phyloP scores from a whole-genome alignment of 2,329 filamentous ascomycete genomes.

The Aspergillus jensenii region DNA sequence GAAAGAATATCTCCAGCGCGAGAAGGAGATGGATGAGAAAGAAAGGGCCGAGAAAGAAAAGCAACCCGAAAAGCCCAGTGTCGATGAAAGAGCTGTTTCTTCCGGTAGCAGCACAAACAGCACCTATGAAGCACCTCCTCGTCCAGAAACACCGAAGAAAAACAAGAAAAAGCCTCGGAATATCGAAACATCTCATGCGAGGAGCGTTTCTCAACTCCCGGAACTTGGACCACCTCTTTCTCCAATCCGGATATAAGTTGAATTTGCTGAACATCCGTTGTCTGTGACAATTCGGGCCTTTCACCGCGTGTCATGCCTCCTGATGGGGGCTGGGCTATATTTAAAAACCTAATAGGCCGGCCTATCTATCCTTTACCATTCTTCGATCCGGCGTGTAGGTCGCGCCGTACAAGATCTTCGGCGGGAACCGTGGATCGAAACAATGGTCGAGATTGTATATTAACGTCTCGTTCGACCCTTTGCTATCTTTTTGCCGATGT shows the following conservation, averaged over 20 bases:
- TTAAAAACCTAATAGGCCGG: too few species aligned
- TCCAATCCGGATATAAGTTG: constrained; percentile 46
- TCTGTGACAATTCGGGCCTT: background rate
- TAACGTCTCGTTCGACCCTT: constrained; percentile 3
- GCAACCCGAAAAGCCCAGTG: constrained; percentile 22
- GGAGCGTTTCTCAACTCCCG: constrained; percentile 45
- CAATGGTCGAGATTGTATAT: constrained; percentile 10
- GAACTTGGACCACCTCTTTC: constrained; percentile 50
- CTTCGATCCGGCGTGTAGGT: background rate
- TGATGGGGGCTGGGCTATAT: background rate
- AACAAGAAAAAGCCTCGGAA: constrained; percentile 34
- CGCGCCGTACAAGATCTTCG: constrained; percentile 14
- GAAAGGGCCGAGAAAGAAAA: constrained; percentile 28
- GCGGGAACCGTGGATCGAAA: constrained; percentile 20
- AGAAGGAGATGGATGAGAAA: constrained; percentile 40
- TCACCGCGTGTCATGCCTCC: background rate
- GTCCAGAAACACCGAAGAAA: constrained; percentile 30
- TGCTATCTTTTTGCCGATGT: background rate
- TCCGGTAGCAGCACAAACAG: constrained; percentile 62
- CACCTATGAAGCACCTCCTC: constrained; percentile 35
- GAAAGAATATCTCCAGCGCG: constrained; percentile 69
- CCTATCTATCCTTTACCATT: constrained; percentile 7
- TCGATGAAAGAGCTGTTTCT: constrained; percentile 60
- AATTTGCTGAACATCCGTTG: background rate
- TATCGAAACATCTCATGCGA: constrained; percentile 34